A percentile compares a stretch with the other conserved stretches of the same genome.
Conservation (phyloP, 225 moss, liverwort and hornwort species). For the Antitrichia curtipendula region DNA sequence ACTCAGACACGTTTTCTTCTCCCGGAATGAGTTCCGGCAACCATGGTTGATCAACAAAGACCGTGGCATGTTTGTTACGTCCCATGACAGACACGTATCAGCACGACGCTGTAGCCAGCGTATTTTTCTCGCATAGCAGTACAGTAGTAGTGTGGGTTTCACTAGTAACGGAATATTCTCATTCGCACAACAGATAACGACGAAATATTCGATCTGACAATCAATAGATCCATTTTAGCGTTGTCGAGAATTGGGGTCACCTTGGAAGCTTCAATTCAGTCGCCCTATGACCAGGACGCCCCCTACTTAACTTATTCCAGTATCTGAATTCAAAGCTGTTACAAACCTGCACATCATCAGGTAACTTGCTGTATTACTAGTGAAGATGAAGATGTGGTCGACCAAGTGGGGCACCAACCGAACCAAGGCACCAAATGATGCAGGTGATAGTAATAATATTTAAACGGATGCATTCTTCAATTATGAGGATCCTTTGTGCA, state of each 20-base stretch:
- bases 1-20: neutral
- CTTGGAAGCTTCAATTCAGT: neutral
- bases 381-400: neutral
- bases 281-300: neutral
- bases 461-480: neutral
- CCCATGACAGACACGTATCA: no score
- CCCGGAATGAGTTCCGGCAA: no score
- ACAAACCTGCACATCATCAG: neutral
- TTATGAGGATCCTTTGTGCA: neutral
- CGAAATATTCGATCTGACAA: neutral
- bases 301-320: neutral
- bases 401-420: neutral
- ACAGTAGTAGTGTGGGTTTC: neutral
- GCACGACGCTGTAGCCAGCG: neutral
- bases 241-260: neutral
- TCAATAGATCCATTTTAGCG: neutral
- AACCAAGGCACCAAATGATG: neutral
- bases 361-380: no score
- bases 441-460: neutral
- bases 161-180: neutral
- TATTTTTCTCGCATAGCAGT: neutral
- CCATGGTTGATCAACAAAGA: neutral
- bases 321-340: neutral
- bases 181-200: neutral
- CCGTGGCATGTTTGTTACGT: neutral